phyloP scores from a whole-genome alignment of 1,284 basidiomycete species.

The Ceratobasidium sp. region DNA sequence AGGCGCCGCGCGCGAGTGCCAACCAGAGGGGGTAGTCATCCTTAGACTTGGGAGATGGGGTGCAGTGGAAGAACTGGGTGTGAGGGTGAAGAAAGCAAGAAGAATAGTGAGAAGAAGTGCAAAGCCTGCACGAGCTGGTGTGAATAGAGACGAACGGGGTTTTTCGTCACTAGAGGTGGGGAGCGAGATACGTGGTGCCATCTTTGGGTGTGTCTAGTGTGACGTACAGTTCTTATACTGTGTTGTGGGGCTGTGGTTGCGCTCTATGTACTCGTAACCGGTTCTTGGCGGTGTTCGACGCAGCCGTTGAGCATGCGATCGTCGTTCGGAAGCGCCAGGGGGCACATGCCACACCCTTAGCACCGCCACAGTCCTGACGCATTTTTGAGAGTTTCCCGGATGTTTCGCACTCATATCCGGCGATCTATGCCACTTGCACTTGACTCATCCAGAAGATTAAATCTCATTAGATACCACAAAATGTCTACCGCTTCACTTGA shows the following conservation, averaged over 20 bases:
- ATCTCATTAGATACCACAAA: background rate
- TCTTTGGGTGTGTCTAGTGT: slow-evolving; percentile 12
- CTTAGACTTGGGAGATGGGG: background rate
- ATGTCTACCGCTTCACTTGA: slow-evolving; percentile 42
- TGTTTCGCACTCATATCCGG: slow-evolving; percentile 45
- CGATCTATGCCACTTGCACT: slow-evolving; percentile 25
- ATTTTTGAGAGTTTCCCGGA: slow-evolving; percentile 28
- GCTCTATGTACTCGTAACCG: background rate
- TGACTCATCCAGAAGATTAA: slow-evolving; percentile 24
- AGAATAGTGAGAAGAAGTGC: slow-evolving; percentile 17
- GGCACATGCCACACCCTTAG: slow-evolving; percentile 24
- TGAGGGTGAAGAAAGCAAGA: slow-evolving; percentile 19
- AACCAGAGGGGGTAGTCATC: slow-evolving; percentile 32
- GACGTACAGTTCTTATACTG: slow-evolving; percentile 32
- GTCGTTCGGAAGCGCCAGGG: slow-evolving; percentile 18
- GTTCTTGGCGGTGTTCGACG: slow-evolving; percentile 33
- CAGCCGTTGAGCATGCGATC: slow-evolving; percentile 22
- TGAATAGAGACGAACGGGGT: slow-evolving; percentile 14
- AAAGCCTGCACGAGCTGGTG: slow-evolving; percentile 39
- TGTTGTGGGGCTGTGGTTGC: slow-evolving; percentile 20
- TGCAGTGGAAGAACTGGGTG: slow-evolving; percentile 2
- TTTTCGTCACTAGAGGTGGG: slow-evolving; percentile 34
- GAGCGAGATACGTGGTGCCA: slow-evolving; percentile 35
- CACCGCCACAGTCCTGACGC: background rate
- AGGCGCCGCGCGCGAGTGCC: slow-evolving; percentile 35